Evolutionary conservation across 2,329 filamentous ascomycete species (phyloP), one percentile per base, ranked within the genome.

Genomic region (Aspergillus pseudoglaucus): DNA sequence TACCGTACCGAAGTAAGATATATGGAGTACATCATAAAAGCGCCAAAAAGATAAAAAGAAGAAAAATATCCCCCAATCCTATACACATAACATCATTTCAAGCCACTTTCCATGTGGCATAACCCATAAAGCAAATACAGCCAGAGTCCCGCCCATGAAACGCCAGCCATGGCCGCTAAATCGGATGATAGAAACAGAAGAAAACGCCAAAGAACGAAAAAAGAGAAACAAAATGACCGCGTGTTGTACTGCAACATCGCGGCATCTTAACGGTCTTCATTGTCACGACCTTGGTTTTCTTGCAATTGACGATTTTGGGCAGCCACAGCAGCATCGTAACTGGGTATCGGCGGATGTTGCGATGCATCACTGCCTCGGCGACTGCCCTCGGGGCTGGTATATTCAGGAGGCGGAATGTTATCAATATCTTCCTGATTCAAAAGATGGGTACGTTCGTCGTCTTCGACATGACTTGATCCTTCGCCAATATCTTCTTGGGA

Each of bases 271-370:
- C 42, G 27, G 22, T 33, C 27, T 17, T 52, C 14, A n/a, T 17
- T 35, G 14, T 35, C 5, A 8, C 33, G 33, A 17, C 41, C 33
- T 23, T 38, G 46, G 25, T 23, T 41, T 44, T 20, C 25, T 18
- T 22, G 25, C 25, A 30, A 12, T 14, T 27, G 18, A 10, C 10
- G 50, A 47, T n/a, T 51, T 51, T 47, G 71, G 67, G 43, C 68
- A 68, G 25, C 25, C 47, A 90, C 76, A 1, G 87, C 88, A 50
- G 88, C 87, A 64, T 83, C 87, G 63, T 94, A 94, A 59, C 82
- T 90, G 2, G 88, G 88, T 53, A 93, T 90, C 0, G 88, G 87
- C 20, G 87, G 85, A 68, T 54, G 76, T 66, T 78, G 33, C 56
- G 73, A 78, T 25, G 81, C 80, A 39, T 75, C 75, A 57, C 81